Evolutionary conservation across 352 stramenopile species (phyloP), one percentile per base, ranked within the genome.

Genomic region (Phytophthora sp.): DNA sequence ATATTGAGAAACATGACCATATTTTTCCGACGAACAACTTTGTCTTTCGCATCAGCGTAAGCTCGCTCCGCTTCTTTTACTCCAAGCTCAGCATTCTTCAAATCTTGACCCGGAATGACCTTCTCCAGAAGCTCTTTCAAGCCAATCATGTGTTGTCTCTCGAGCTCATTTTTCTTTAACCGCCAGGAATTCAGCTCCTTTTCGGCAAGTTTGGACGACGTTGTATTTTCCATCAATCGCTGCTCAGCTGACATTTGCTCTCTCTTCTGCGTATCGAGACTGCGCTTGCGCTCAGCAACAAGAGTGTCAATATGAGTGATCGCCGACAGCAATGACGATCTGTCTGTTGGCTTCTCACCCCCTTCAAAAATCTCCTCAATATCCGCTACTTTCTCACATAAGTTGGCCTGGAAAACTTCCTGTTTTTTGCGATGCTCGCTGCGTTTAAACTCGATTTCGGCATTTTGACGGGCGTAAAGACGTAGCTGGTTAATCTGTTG

Each of bases 21-120:
- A 50, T 91, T 94, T 61, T 88, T 95, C 47, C 73, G 88, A 23
- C 84, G 81, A 42, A 88, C 45, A 1, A 88, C 88, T 60, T 92
- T 95, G 64, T 93, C 85, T 57, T 95, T 95, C 0, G 87, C 85
- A 26, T 91, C 79, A 55, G 91, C 77, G 42, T 94, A 94, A 30
- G 57, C 49, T 24, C 79, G 79, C 45, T 95, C 82, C 4, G 86
- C 74, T 26, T 80, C 64, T 16, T 79, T 65, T 5, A 93, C 42
- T 8, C 74, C 77, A 4, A 61, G 55, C 29, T 94, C 84, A 7
- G 84, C 81, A 35, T 81, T 71, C 42, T 61, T 57, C 13, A 92
- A 7, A 33, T 82, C 74, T 27, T 79, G 66, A 16, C 70, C 73
- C 21, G 82, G 72, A 36, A 79, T 23, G 7, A 91, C 50, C 27